Evolutionary conservation across 2,329 filamentous ascomycete species (phyloP).

Genomic region (Pleoardoris graminearum): DNA sequence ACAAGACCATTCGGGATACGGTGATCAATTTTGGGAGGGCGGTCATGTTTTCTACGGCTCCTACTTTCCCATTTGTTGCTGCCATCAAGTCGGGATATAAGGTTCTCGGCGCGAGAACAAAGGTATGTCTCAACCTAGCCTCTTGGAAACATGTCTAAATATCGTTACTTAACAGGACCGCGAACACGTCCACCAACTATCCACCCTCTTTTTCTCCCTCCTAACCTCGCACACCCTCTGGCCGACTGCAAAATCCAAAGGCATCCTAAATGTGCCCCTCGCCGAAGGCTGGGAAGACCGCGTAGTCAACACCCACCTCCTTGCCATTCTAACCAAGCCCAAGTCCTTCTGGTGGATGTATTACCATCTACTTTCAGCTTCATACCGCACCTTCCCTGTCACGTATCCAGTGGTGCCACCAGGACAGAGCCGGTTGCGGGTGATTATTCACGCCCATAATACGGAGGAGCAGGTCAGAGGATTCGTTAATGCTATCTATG

Average conservation of each 20-base stretch:
- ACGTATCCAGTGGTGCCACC: background rate
- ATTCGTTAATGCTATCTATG: background rate
- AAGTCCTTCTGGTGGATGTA: background rate
- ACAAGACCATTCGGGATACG: slow-evolving; percentile 11
- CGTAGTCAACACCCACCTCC: slow-evolving; percentile 9
- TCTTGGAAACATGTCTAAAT: background rate
- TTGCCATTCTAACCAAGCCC: slow-evolving; percentile 5
- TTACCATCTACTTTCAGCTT: slow-evolving; percentile 35
- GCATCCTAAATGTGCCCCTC: slow-evolving; percentile 13
- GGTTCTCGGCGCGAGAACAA: slow-evolving; percentile 15
- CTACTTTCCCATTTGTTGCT: slow-evolving; percentile 42
- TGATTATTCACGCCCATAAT: slow-evolving; percentile 50
- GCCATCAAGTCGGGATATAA: slow-evolving; percentile 41
- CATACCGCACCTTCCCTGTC: background rate
- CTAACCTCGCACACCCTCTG: slow-evolving; percentile 10
- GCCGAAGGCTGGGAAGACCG: slow-evolving; percentile 8
- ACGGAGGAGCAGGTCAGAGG: slow-evolving; percentile 41
- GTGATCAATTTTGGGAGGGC: slow-evolving; percentile 20
- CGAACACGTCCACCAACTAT: slow-evolving; percentile 11
- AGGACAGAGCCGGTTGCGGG: background rate
- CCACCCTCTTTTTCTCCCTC: slow-evolving; percentile 8
- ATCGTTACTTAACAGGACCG: slow-evolving; percentile 6
- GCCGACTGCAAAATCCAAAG: slow-evolving; percentile 8
- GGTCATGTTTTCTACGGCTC: slow-evolving; percentile 39
- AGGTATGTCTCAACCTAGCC: background rate